phyloP scores from a whole-genome alignment of 2,329 filamentous ascomycete species.

The Blastomyces silverae region DNA sequence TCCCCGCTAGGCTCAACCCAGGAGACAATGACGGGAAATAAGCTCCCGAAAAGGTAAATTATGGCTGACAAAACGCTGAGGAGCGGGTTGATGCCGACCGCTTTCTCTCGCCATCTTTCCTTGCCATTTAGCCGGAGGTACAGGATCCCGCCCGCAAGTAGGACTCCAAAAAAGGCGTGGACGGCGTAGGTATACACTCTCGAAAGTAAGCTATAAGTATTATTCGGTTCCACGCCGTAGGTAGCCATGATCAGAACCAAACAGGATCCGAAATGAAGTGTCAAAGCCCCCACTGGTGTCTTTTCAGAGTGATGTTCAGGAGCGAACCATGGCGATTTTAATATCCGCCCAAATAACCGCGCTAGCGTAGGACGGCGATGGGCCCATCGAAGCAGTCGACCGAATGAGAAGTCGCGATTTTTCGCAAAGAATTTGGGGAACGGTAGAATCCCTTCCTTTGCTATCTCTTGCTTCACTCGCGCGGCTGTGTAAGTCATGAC shows the following conservation, averaged over 20 bases:
- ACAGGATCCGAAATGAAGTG: slow-evolving; percentile 37
- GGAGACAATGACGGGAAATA: slow-evolving; percentile 9
- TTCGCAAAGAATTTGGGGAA: slow-evolving; percentile 44
- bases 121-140: slow-evolving; percentile 22
- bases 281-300: slow-evolving; percentile 35
- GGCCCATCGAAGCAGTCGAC: slow-evolving; percentile 11
- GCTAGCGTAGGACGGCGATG: slow-evolving; percentile 24
- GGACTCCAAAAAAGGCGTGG: slow-evolving; percentile 30
- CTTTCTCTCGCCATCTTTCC: slow-evolving; percentile 11
- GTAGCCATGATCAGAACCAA: slow-evolving; percentile 33
- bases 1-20: slow-evolving; percentile 11
- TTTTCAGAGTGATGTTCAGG: slow-evolving; percentile 27
- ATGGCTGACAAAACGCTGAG: slow-evolving; percentile 5
- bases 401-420: slow-evolving; percentile 12
- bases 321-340: slow-evolving; percentile 12
- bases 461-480: slow-evolving; percentile 55
- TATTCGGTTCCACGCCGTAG: slow-evolving; percentile 21
- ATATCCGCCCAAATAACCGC: not conserved
- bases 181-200: slow-evolving; percentile 39
- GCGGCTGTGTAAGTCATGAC: slow-evolving; percentile 52
- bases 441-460: slow-evolving; percentile 52
- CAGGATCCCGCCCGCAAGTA: slow-evolving; percentile 32
- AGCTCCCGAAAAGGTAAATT: slow-evolving; percentile 9
- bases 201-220: slow-evolving; percentile 31
- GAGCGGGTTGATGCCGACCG: slow-evolving; percentile 2